These are phyloP conservation scores for Pleurozium schreberi DNA, from an alignment of 225 moss, liverwort and hornwort genomes.

Conservation along the genomic window DNA sequence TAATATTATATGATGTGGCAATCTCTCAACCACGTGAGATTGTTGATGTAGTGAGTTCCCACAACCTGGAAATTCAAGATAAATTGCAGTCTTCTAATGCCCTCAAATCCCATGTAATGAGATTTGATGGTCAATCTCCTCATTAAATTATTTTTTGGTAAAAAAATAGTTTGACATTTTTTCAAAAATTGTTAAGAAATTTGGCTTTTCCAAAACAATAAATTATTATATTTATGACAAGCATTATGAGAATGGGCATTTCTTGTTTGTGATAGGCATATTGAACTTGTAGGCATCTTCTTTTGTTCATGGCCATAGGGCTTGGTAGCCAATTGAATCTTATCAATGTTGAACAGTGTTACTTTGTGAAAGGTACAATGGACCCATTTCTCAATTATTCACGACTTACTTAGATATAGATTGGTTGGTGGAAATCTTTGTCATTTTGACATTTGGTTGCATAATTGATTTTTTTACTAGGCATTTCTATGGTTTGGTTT, in stretches of 20 bases:
- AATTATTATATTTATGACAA: not conserved
- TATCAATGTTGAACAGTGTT: not conserved
- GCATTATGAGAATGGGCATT: not conserved
- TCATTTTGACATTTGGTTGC: not conserved
- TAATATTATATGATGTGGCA: too few species aligned
- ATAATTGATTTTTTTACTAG: not conserved
- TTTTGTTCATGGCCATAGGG: not conserved
- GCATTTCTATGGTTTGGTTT: not conserved
- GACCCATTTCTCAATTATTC: not conserved
- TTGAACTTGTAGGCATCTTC: not conserved
- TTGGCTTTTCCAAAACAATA: not conserved
- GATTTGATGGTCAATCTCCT: not conserved
- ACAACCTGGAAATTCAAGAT: too few species aligned
- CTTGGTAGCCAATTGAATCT: not conserved
- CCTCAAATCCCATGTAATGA: too few species aligned
- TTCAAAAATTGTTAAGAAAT: not conserved
- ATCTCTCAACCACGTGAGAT: too few species aligned
- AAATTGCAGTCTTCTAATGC: too few species aligned
- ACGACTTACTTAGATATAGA: rapidly evolving
- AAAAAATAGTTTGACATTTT: not conserved
- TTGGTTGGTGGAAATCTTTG: not conserved
- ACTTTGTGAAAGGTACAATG: not conserved
- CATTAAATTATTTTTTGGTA: not conserved
- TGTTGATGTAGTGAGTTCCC: too few species aligned
- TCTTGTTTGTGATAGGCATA: not conserved